Conservation (phyloP, 2,329 filamentous ascomycete species). For the Endocalyx cinctus region DNA sequence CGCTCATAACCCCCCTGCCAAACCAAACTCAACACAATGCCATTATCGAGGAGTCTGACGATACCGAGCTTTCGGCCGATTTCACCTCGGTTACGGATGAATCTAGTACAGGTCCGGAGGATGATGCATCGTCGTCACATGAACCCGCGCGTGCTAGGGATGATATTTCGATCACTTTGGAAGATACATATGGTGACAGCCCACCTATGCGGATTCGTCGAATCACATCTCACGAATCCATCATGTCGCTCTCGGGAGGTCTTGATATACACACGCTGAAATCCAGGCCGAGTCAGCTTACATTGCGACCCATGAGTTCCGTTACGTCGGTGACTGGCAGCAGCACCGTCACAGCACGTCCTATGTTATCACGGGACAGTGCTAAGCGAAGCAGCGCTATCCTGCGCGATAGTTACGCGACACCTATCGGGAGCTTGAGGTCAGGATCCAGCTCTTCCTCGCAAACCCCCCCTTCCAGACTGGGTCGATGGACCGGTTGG, state of each 20-base stretch:
- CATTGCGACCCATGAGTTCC: conserved; percentile 49
- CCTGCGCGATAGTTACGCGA: conserved; percentile 48
- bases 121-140: conserved; percentile 14
- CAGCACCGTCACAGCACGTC: conserved; percentile 54
- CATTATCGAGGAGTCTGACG: conserved; percentile 27
- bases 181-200: conserved; percentile 25
- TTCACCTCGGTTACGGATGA: conserved; percentile 29
- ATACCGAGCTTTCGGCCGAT: conserved; percentile 26
- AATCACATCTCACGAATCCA: conserved; percentile 76
- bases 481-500: conserved; percentile 45
- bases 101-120: conserved; percentile 28
- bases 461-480: conserved; percentile 20
- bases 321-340: conserved; percentile 52
- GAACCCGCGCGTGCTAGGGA: conserved; percentile 21
- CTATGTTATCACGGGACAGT: conserved; percentile 46
- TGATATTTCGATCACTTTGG: conserved; percentile 18
- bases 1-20: conserved; percentile 15
- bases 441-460: conserved; percentile 24
- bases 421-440: conserved; percentile 29
- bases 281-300: conserved; percentile 70
- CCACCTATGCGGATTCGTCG: conserved; percentile 53
- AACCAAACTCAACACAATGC: conserved; percentile 20
- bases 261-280: conserved; percentile 86
- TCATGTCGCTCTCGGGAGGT: conserved; percentile 80
- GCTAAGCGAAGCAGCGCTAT: conserved; percentile 49